phyloP scores from a whole-genome alignment of 192 early-diverging fungal species.

The Powellomyces hirtus region DNA sequence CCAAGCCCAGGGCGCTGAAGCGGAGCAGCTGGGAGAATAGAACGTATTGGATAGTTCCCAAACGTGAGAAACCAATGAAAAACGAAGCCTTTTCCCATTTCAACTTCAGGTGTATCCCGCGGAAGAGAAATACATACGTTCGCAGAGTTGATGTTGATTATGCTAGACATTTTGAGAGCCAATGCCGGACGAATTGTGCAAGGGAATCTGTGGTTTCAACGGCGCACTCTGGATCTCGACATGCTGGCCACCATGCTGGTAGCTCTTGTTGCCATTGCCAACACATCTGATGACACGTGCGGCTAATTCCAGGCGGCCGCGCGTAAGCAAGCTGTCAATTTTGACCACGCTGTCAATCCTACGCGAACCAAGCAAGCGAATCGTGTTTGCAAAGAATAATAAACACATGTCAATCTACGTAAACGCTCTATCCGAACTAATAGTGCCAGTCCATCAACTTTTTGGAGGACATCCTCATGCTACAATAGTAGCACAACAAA shows the following conservation, averaged over 20 bases:
- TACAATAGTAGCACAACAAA: no score
- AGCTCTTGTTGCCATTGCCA: neutral
- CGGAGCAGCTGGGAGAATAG: slow-evolving; percentile 41
- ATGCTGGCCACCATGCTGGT: neutral
- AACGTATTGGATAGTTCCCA: neutral
- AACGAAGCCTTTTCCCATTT: neutral
- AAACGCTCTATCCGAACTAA: no score
- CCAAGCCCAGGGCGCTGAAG: slow-evolving; percentile 43
- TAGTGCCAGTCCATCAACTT: no score
- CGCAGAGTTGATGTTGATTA: slow-evolving; percentile 51
- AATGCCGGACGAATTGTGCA: neutral
- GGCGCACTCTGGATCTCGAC: neutral
- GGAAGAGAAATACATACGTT: slow-evolving; percentile 36
- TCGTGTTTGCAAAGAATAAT: no score
- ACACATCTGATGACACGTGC: neutral
- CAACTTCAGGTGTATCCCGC: neutral
- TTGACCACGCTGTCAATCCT: no score
- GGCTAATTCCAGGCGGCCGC: no score
- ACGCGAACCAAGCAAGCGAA: no score
- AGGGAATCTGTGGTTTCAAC: no score
- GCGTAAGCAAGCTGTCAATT: no score
- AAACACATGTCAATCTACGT: no score
- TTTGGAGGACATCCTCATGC: no score
- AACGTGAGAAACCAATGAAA: neutral
- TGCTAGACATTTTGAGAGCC: no score